phyloP scores from a whole-genome alignment of 2,329 filamentous ascomycete species.

The Ophiostoma pallidulum region DNA sequence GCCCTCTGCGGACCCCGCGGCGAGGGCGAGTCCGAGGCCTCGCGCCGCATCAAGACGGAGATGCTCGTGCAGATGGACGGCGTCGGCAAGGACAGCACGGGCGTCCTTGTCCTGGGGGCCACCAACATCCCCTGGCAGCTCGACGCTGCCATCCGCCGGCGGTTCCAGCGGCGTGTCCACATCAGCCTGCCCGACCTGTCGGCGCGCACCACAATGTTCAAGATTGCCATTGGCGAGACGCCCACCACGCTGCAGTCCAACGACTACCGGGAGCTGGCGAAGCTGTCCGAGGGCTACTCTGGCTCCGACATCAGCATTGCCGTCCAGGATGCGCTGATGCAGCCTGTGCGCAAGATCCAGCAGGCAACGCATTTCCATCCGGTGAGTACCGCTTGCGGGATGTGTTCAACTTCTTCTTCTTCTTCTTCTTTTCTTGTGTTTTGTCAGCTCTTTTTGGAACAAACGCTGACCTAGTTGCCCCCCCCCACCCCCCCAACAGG shows the following conservation, averaged over 20 bases:
- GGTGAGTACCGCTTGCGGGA: constrained; percentile 48
- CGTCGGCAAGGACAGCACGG: constrained; percentile 89
- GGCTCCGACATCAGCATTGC: constrained; percentile 94
- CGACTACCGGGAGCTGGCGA: constrained; percentile 72
- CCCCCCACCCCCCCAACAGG: too few species aligned
- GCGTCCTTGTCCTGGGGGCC: constrained; percentile 87
- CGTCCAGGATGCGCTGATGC: constrained; percentile 94
- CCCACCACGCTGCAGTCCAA: constrained; percentile 70
- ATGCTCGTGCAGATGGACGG: constrained; percentile 98
- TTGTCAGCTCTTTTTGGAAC: too few species aligned
- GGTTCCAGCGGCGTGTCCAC: constrained; percentile 93
- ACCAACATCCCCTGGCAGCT: constrained; percentile 99
- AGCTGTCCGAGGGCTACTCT: constrained; percentile 85
- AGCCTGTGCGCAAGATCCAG: constrained; percentile 91
- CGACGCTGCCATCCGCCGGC: constrained; percentile 86
- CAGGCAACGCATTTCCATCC: constrained; percentile 97
- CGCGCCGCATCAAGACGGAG: constrained; percentile 95
- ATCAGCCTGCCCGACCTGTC: constrained; percentile 84
- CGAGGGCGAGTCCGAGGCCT: constrained; percentile 96
- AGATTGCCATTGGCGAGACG: constrained; percentile 85
- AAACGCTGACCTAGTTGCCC: too few species aligned
- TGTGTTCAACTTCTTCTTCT: too few species aligned
- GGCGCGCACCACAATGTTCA: constrained; percentile 89
- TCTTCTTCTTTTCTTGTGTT: too few species aligned
- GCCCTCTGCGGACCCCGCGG: constrained; percentile 85